Evolutionary conservation across 495 filamentous ascomycete genomes (phyloP), one percentile per base, ranked within the genome.

Genomic region (Cudoniella acicularis): DNA sequence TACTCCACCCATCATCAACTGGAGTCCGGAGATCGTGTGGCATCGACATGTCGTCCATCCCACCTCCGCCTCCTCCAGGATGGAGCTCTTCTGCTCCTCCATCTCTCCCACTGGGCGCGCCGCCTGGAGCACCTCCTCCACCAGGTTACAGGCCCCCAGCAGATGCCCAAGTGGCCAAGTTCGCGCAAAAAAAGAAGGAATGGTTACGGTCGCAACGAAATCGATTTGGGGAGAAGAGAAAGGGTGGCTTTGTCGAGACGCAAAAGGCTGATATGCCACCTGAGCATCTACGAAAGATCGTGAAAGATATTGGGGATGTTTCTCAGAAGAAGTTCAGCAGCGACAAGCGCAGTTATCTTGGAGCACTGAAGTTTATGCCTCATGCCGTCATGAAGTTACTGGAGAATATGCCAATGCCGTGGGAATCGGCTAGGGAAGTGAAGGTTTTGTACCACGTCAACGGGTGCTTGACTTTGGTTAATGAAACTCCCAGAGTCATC

Each of bases 321-420:
- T 97, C 92, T 48, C 95, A 99, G 74, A 97, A 97, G 77, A 99
- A 98, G 73, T 98, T 96, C 78, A 96, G 89, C 68, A 96, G 87
- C 68, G 95, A 99, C 78, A 99, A 99, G 79, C 86, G 95, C 57
- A 96, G 90, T 71, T 99, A 99, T 75, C 82, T 99, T 23, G 95
- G 95, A 52, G 93, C 95, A 45, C 73, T 99, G 61, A 99, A 99
- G 75, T 99, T 96, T 73, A 99, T 99, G 95, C 95, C 95, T 1
- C 95, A 99, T 70, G 95, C 95, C n/a, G 95, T 99, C 10, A 73
- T 99, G 76, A 99, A 99, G 79, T 83, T 99, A 18, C 68, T 99
- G 56, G 95, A 99, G 79, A 99, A 99, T 69, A 99, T 99, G 95
- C 95, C 95, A 9, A 99, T 99, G 95, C 95, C 95, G 8, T 99